Percentiles rank a stretch among this genome's conserved stretches.
Conservation (phyloP, 306 rosid species). For the Rubus parviflorus region DNA sequence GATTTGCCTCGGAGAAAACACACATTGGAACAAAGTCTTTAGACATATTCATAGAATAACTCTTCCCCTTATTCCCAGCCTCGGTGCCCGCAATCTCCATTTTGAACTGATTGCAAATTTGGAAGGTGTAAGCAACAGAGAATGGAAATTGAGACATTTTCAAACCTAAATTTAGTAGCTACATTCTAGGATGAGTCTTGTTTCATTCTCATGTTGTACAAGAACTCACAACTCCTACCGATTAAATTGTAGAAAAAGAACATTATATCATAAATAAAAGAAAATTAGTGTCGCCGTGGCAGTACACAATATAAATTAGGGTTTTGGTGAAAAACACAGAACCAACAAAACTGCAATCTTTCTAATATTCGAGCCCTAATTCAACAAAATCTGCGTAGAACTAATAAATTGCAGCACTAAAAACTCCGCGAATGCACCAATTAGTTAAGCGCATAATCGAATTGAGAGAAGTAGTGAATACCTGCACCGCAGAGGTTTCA, state of each 20-base stretch:
- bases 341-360: background rate
- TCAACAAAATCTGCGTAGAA: background rate
- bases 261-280: too few relatives aligned
- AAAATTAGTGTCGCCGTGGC: too few relatives aligned
- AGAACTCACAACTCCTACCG: background rate
- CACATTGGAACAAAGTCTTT: conserved; percentile 96
- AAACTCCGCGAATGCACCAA: background rate
- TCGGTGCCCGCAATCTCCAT: conserved; percentile 87
- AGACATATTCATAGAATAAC: conserved; percentile 79
- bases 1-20: conserved; percentile 81
- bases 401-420: background rate
- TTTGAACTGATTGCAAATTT: conserved; percentile 59
- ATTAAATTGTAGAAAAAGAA: background rate
- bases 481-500: conserved; percentile 77
- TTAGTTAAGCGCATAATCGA: background rate
- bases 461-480: conserved; percentile 12
- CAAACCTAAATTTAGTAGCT: conserved; percentile 2
- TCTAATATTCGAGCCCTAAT: background rate
- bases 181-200: too few relatives aligned
- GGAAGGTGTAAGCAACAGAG: conserved; percentile 25
- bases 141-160: background rate
- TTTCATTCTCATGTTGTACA: background rate
- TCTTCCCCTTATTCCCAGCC: conserved; percentile 58
- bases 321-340: background rate
- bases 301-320: background rate